These are phyloP conservation scores for Clitopilus passeckerianus DNA, from an alignment of 768 basidiomycete genomes.

Conservation along the genomic window DNA sequence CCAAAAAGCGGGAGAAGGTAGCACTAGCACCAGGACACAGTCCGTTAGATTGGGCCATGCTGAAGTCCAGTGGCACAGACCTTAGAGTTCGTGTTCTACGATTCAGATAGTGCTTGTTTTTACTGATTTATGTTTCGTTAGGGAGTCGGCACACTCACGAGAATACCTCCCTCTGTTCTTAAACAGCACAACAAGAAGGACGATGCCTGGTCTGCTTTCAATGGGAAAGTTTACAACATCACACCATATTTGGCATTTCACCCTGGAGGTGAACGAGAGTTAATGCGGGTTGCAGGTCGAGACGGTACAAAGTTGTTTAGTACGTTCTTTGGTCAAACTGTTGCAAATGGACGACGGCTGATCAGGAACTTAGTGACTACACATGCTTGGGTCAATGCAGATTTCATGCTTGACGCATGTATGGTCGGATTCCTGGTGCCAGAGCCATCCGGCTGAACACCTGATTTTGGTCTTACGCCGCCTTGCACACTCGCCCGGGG, in stretches of 20 bases:
- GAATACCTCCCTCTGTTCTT: slow-evolving; percentile 73
- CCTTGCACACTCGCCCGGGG: too few species aligned
- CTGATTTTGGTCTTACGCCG: too few species aligned
- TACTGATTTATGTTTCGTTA: slow-evolving; percentile 20
- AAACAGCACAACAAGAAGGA: slow-evolving; percentile 77
- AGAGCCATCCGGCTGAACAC: slow-evolving; percentile 45
- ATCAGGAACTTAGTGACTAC: slow-evolving; percentile 57
- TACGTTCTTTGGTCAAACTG: slow-evolving; percentile 31
- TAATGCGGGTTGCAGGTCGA: slow-evolving; percentile 92
- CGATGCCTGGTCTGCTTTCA: slow-evolving; percentile 92
- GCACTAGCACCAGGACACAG: slow-evolving; percentile 89
- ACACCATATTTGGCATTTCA: slow-evolving; percentile 89
- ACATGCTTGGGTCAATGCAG: slow-evolving; percentile 96
- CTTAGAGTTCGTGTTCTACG: slow-evolving; percentile 50
- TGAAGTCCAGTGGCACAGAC: slow-evolving; percentile 79
- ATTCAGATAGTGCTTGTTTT: background rate
- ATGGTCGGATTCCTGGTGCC: slow-evolving; percentile 86
- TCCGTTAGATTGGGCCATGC: slow-evolving; percentile 88
- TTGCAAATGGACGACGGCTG: background rate
- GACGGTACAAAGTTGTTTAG: slow-evolving; percentile 95
- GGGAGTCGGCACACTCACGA: slow-evolving; percentile 66
- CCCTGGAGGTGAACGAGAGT: slow-evolving; percentile 90
- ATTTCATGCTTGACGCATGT: slow-evolving; percentile 92
- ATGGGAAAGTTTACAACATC: slow-evolving; percentile 95
- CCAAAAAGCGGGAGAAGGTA: slow-evolving; percentile 71